These are phyloP conservation scores for Galeopsis tetrahit DNA, from an alignment of 257 asterid genomes.

Conservation along the genomic window DNA sequence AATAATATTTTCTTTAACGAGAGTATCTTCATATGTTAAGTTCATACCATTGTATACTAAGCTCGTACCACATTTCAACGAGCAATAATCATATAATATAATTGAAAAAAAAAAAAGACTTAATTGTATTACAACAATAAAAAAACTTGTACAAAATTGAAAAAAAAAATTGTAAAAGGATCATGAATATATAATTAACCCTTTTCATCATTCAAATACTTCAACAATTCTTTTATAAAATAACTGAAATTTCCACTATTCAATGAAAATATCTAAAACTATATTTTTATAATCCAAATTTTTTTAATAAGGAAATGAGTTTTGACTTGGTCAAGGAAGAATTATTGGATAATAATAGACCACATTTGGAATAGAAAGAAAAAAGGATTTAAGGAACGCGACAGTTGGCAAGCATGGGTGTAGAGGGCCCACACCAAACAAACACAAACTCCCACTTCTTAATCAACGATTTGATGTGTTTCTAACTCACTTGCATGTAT, in stretches of 20 bases:
- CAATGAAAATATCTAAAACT: too few relatives aligned
- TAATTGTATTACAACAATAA: too few relatives aligned
- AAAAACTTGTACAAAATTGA: background rate
- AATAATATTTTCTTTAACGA: too few relatives aligned
- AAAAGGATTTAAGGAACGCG: slow-evolving; percentile 24
- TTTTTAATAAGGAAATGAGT: background rate
- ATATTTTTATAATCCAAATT: background rate
- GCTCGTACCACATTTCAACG: too few relatives aligned
- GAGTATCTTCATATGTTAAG: too few relatives aligned
- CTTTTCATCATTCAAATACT: background rate
- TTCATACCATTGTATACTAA: too few relatives aligned
- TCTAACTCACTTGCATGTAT: slow-evolving; percentile 40
- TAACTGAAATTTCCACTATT: too few relatives aligned
- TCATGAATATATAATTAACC: background rate
- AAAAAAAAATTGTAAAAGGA: background rate
- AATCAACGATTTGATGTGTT: slow-evolving; percentile 58
- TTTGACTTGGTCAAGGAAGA: slow-evolving; percentile 49
- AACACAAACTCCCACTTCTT: slow-evolving; percentile 40
- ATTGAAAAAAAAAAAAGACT: background rate
- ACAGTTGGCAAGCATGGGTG: slow-evolving; percentile 58
- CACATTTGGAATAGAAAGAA: slow-evolving; percentile 26
- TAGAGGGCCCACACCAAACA: slow-evolving; percentile 48
- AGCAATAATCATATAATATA: too few relatives aligned
- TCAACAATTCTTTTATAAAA: background rate
- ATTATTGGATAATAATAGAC: slow-evolving; percentile 46